Conservation (phyloP, 495 filamentous ascomycete genomes). For the Aspergillus olivimuriae region DNA sequence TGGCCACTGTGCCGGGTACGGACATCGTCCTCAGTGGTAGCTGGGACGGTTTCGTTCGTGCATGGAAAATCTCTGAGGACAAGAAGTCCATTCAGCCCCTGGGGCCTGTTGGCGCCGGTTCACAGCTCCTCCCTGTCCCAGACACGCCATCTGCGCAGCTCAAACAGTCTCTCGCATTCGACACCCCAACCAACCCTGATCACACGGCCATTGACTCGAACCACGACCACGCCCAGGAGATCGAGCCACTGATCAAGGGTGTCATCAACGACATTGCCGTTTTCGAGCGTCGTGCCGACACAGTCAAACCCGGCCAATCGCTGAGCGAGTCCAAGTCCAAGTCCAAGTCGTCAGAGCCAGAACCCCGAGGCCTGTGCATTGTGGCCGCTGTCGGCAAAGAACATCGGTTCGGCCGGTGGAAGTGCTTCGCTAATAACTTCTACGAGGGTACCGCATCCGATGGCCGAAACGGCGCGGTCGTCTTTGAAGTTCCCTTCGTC, state of each 20-base stretch:
- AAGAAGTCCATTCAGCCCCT: conserved; percentile 70
- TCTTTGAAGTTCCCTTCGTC: conserved; percentile 67
- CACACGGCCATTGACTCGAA: conserved; percentile 19
- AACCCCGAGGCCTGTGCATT: conserved; percentile 64
- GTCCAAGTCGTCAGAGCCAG: conserved; percentile 43
- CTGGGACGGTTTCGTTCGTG: conserved; percentile 84
- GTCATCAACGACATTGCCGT: conserved; percentile 81
- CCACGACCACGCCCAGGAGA: conserved; percentile 7
- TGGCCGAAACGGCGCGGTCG: conserved; percentile 69
- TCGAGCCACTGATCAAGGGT: conserved; percentile 52
- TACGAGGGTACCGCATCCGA: conserved; percentile 39
- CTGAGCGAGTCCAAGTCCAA: conserved; percentile 23
- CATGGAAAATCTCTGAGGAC: conserved; percentile 78
- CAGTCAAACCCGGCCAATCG: conserved; percentile 18
- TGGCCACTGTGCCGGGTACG: conserved; percentile 77
- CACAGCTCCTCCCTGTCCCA: conserved; percentile 10
- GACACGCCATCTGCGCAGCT: conserved; percentile 36
- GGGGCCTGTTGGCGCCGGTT: conserved; percentile 53
- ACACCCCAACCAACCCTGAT: conserved; percentile 17
- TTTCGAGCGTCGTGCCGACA: conserved; percentile 55
- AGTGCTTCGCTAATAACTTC: conserved; percentile 40
- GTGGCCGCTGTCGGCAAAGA: conserved; percentile 83
- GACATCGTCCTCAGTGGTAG: conserved; percentile 84
- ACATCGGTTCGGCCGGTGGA: conserved; percentile 74
- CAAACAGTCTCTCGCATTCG: conserved; percentile 26